A percentile compares a stretch with the other conserved stretches of the same genome.
These are phyloP conservation scores for Silybum marianum DNA, from an alignment of 129 eudicot species.

Conservation along the genomic window DNA sequence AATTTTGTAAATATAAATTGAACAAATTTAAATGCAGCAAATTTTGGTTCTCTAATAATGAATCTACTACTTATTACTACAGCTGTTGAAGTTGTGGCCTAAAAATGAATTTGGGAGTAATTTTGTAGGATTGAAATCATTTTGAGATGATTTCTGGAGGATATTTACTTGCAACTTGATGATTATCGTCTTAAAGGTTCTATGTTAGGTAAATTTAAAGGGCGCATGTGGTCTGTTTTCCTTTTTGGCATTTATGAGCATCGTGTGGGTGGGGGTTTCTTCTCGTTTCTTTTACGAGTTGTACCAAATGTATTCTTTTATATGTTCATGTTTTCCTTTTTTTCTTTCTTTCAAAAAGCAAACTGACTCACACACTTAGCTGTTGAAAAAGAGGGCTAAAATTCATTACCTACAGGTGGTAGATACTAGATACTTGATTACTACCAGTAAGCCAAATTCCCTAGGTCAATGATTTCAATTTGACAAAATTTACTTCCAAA, in stretches of 20 bases:
- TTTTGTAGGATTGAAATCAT: background rate
- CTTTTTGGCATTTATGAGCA: background rate
- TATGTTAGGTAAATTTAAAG: conserved; percentile 2
- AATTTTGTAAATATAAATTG: conserved; percentile 3
- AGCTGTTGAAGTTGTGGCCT: background rate
- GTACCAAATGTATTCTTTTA: background rate
- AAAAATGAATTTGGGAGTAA: background rate
- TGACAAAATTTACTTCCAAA: background rate
- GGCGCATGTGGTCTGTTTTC: background rate
- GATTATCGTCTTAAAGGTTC: conserved; percentile 7
- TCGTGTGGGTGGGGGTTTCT: background rate
- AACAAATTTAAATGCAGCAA: background rate
- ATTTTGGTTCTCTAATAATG: background rate
- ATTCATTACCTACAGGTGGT: background rate
- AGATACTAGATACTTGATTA: background rate
- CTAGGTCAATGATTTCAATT: background rate
- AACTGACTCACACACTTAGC: background rate
- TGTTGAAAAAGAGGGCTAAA: background rate
- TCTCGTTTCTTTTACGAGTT: background rate
- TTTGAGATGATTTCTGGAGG: background rate
- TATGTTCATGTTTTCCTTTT: background rate
- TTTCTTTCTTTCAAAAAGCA: background rate
- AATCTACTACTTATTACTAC: background rate
- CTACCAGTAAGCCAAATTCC: background rate
- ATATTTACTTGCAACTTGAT: background rate